These are phyloP conservation scores for Fusarium sp. DNA, from an alignment of 2,329 filamentous ascomycete species.

Conservation along the genomic window DNA sequence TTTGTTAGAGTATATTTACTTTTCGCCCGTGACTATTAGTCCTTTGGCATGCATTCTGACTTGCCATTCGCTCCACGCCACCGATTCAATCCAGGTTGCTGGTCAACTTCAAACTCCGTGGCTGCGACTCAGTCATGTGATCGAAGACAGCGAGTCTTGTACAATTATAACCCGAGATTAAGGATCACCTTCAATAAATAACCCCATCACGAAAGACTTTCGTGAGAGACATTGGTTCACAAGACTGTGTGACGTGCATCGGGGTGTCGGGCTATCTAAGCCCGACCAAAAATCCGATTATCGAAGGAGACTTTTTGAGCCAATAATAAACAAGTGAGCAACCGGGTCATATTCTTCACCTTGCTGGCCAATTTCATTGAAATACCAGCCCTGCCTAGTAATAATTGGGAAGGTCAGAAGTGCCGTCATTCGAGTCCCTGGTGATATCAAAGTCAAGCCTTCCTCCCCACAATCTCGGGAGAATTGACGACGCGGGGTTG, in stretches of 20 bases:
- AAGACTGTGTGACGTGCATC: neutral
- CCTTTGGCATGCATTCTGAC: neutral
- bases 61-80: neutral
- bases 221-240: neutral
- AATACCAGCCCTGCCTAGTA: neutral
- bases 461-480: neutral
- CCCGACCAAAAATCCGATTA: neutral
- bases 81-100: neutral
- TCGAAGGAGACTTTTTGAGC: neutral
- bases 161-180: neutral
- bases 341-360: accelerated
- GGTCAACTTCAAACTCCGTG: neutral
- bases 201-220: accelerated
- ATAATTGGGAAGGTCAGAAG: neutral
- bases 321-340: neutral
- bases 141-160: neutral
- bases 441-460: neutral
- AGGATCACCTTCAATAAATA: accelerated
- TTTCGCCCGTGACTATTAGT: neutral
- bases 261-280: neutral
- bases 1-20: accelerated
- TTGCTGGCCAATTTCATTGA: neutral
- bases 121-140: neutral
- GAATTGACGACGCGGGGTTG: neutral
- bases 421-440: neutral